Conservation (phyloP, 768 basidiomycete genomes). For the Boletus rubescentipes region DNA sequence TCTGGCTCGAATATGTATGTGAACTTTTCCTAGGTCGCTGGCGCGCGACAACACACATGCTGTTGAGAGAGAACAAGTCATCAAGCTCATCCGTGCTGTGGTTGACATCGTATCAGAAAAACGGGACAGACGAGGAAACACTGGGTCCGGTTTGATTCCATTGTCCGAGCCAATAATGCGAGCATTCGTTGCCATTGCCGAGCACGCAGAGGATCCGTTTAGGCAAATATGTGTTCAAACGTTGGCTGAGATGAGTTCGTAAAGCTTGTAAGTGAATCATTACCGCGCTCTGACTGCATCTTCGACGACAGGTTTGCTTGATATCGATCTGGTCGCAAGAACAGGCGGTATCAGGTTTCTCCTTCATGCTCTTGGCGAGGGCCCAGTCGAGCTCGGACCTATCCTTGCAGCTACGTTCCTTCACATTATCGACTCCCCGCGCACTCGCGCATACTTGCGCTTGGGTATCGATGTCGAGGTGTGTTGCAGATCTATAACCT, state of each 20-base stretch:
- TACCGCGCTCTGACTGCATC: constrained; percentile 9
- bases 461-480: constrained; percentile 92
- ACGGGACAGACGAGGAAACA: constrained; percentile 38
- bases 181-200: constrained; percentile 89
- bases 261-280: constrained; percentile 3
- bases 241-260: constrained; percentile 83
- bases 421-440: constrained; percentile 81
- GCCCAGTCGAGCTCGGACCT: constrained; percentile 77
- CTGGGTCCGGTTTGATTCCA: constrained; percentile 48
- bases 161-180: constrained; percentile 79
- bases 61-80: constrained; percentile 87
- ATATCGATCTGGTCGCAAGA: constrained; percentile 76
- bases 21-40: constrained; percentile 56
- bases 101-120: constrained; percentile 73
- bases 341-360: constrained; percentile 86
- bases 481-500: constrained; percentile 12
- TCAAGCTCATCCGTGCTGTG: constrained; percentile 83
- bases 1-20: neutral
- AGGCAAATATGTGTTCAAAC: constrained; percentile 81
- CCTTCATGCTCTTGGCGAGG: constrained; percentile 86
- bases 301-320: constrained; percentile 68
- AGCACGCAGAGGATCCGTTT: constrained; percentile 90
- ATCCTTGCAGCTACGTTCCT: constrained; percentile 79
- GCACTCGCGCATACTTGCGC: constrained; percentile 71
- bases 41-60: constrained; percentile 80